Conservation (phyloP, 1,139 yeast genomes). For the Candida sp. region DNA sequence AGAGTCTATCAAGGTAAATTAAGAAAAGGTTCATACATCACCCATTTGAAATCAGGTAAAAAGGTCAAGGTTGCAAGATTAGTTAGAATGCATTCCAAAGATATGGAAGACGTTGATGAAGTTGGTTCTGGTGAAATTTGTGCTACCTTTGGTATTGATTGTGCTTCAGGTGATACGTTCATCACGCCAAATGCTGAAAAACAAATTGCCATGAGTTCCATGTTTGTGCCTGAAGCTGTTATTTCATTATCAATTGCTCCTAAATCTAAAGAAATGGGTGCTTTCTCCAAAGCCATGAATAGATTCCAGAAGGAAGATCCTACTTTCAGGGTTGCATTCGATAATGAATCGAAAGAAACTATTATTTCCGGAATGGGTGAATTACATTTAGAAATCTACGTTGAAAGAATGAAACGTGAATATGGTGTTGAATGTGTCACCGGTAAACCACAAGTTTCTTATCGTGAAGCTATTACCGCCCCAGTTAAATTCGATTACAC, state of each 20-base stretch:
- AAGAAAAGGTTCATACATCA: constrained; percentile 86
- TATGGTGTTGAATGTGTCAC: constrained; percentile 94
- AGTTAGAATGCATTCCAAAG: constrained; percentile 98
- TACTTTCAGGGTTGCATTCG: constrained; percentile 90
- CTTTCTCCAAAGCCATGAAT: constrained; percentile 92
- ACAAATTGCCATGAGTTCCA: constrained; percentile 88
- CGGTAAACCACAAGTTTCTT: constrained; percentile 98
- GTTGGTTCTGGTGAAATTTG: constrained; percentile 98
- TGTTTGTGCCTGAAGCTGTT: constrained; percentile 99
- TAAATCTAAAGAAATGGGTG: constrained; percentile 78
- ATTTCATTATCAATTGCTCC: constrained; percentile 91
- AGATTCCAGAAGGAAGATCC: constrained; percentile 99
- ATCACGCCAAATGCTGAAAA: constrained; percentile 68
- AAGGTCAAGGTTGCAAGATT: constrained; percentile 92
- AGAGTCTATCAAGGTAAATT: constrained; percentile 96
- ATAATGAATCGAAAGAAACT: constrained; percentile 91
- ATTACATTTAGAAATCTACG: constrained; percentile 92
- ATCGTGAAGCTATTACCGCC: constrained; percentile 85
- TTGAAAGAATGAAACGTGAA: constrained; percentile 97
- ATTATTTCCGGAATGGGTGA: constrained; percentile 99
- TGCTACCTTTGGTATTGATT: constrained; percentile 98
- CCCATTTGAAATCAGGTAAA: constrained; percentile 90
- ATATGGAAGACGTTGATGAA: constrained; percentile 96
- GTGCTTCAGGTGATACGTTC: constrained; percentile 99
- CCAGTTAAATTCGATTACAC: constrained; percentile 86